These are phyloP conservation scores for Odontarrhena argentea DNA, from an alignment of 345 rosid species.

Conservation along the genomic window DNA sequence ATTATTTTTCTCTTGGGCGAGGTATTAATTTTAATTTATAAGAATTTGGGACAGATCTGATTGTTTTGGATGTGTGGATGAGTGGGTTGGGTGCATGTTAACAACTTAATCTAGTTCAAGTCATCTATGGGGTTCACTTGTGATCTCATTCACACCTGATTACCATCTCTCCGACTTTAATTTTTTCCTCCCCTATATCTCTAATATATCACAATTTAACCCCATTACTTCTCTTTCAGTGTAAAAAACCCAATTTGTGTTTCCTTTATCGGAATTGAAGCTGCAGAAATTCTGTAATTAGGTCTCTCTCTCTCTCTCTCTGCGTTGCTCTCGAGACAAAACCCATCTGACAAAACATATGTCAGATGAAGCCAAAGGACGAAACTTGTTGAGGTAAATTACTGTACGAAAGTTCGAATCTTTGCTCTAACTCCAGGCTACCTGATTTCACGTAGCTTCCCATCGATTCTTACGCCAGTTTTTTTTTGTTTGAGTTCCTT, in stretches of 20 bases:
- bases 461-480: constrained; percentile 23
- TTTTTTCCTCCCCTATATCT: not conserved
- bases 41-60: not conserved
- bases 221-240: constrained; percentile 5
- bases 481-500: constrained; percentile 27
- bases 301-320: constrained; percentile 34
- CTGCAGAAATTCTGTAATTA: constrained; percentile 22
- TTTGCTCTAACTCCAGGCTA: constrained; percentile 39
- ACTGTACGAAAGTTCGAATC: constrained; percentile 25
- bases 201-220: not conserved
- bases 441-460: constrained; percentile 32
- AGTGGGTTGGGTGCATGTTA: not conserved
- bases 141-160: constrained; percentile 11
- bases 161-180: constrained; percentile 2
- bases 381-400: constrained; percentile 37
- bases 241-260: not conserved
- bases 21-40: too few species aligned
- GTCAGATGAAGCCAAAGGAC: constrained; percentile 22
- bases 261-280: constrained; percentile 23
- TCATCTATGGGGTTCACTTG: constrained; percentile 10
- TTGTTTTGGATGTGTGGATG: constrained; percentile 4
- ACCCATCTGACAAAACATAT: constrained; percentile 25
- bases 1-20: too few species aligned
- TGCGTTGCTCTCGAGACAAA: constrained; percentile 29
- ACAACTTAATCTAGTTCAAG: not conserved